Base-by-base conservation (phyloP, 2,329 filamentous ascomycete species). In the Purpureocillium takamizusanense region DNA sequence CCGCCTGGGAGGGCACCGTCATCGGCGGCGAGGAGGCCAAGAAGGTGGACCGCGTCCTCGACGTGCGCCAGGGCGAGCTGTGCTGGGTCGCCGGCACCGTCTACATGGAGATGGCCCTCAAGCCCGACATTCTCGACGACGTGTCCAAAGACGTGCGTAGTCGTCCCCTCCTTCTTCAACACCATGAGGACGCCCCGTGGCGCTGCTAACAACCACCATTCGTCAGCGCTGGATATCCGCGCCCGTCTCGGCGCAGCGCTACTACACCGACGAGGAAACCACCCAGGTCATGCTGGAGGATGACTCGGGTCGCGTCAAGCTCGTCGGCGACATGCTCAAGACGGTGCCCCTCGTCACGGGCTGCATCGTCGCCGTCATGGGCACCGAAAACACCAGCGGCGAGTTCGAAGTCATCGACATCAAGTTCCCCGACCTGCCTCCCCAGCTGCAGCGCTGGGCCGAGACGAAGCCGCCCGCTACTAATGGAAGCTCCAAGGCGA, bases 71-170 rank as follows among this genome's bases (percentile, higher is more conserved):
- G 66, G 92, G 92, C 46, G 81, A 95, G 64, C 69, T 97, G 28
- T 97, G 90, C 65, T 98, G 90, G 88, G 84, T 98, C 13, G 74
- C 82, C 0, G 92, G 94, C 13, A 98, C 92, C 0, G 79, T 97
- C 25, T 98, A 94, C 60, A 94, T 97, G 83, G 87, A 97, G 46
- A 89, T 98, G 86, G 78, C 85, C 3, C 62, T 95, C 53, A 98
- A 98, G 65, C 92, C 94, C 1, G 94, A 94, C 55, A 90, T 98
- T 57, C 67, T 98, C 27, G 89, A 95, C 42, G 92, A 98, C 51
- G 85, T 98, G 31, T 83, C 86, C 31, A 94, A 94, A 62, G 90
- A 95, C 61, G 86, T 89, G 64, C 47, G 75, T 28, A 3, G 13
- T 28, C 15, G 2, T 11, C 7, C 94, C n/a, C n/a, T n/a, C n/a